phyloP scores from a whole-genome alignment of 192 early-diverging fungal species.

The Phlyctochytrium planicorne region DNA sequence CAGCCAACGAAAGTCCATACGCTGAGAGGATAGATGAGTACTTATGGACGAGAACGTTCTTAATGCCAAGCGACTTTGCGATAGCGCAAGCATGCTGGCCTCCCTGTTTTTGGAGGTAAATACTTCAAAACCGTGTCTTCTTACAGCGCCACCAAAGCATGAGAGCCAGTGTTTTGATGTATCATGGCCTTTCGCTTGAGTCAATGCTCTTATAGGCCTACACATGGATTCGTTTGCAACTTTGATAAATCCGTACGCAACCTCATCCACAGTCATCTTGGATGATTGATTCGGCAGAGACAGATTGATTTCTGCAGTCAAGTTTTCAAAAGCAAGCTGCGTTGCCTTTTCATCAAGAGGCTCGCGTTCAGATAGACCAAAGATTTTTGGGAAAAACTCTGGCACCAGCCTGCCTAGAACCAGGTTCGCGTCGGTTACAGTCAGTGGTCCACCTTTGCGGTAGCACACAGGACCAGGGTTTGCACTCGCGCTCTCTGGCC shows the following conservation, averaged over 20 bases:
- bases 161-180: slow-evolving; percentile 79
- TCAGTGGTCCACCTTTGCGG: slow-evolving; percentile 85
- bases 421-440: slow-evolving; percentile 94
- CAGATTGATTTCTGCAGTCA: slow-evolving; percentile 67
- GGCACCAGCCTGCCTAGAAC: slow-evolving; percentile 81
- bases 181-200: slow-evolving; percentile 90
- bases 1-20: slow-evolving; percentile 84
- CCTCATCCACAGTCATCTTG: slow-evolving; percentile 75
- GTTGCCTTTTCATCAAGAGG: slow-evolving; percentile 72
- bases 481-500: slow-evolving; percentile 80
- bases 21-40: slow-evolving; percentile 93
- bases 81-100: slow-evolving; percentile 97
- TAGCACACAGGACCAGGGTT: slow-evolving; percentile 97
- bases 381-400: slow-evolving; percentile 90
- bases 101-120: slow-evolving; percentile 40
- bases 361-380: slow-evolving; percentile 82
- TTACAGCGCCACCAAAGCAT: slow-evolving; percentile 85
- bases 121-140: slow-evolving; percentile 12
- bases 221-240: slow-evolving; percentile 98
- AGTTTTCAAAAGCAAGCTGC: slow-evolving; percentile 56
- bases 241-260: slow-evolving; percentile 91
- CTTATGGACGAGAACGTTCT: slow-evolving; percentile 80
- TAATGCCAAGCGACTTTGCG: slow-evolving; percentile 82
- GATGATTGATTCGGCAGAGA: background rate
- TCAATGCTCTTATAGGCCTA: slow-evolving; percentile 87